Conservation (phyloP, 1,284 basidiomycete species). For the Sparassis latifolia region DNA sequence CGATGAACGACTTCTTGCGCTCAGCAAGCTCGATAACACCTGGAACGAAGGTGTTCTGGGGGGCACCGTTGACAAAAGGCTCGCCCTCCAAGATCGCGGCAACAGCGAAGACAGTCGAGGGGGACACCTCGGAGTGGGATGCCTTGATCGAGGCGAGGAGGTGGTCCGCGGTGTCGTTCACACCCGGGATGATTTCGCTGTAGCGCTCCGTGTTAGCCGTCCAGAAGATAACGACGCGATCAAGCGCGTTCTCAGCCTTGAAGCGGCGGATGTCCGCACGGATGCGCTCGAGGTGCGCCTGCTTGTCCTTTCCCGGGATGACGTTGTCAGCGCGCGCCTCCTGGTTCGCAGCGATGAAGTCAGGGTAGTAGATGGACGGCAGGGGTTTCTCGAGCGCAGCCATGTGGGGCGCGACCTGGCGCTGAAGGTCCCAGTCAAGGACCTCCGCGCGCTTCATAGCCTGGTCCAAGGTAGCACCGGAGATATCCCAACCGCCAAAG, state of each 20-base stretch:
- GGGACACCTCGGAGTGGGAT: constrained; percentile 90
- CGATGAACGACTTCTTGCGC: constrained; percentile 87
- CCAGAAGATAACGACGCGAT: constrained; percentile 92
- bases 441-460: constrained; percentile 95
- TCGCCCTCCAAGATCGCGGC: constrained; percentile 93
- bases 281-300: constrained; percentile 87
- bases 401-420: constrained; percentile 89
- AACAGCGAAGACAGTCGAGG: constrained; percentile 93
- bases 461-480: constrained; percentile 76
- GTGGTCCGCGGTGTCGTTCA: constrained; percentile 94
- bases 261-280: constrained; percentile 92
- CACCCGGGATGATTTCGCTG: constrained; percentile 88
- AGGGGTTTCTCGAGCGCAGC: constrained; percentile 77
- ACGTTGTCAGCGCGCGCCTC: constrained; percentile 93
- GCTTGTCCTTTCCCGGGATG: constrained; percentile 83
- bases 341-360: constrained; percentile 98
- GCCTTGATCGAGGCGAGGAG: constrained; percentile 78
- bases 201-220: constrained; percentile 99
- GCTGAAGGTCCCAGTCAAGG: constrained; percentile 95
- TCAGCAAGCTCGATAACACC: constrained; percentile 93
- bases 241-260: constrained; percentile 80
- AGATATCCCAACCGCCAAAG: constrained; percentile 98
- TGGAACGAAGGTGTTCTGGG: constrained; percentile 99
- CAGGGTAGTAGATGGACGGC: constrained; percentile 93
- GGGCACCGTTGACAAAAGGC: constrained; percentile 96